These are phyloP conservation scores for Melastoma candidum DNA, from an alignment of 441 rosid genomes.

Conservation along the genomic window DNA sequence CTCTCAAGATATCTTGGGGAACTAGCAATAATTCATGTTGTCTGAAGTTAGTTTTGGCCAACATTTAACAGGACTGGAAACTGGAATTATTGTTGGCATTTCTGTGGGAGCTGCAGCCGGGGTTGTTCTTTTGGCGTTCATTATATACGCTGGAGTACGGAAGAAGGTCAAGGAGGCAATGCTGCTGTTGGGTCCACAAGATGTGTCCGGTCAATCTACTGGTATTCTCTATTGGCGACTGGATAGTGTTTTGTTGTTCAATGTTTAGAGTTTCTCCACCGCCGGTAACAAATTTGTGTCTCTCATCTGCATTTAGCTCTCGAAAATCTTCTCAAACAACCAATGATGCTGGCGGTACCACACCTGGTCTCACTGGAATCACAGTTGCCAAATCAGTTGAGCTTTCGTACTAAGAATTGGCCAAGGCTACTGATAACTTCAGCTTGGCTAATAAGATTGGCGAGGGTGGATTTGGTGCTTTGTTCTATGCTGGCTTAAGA, in stretches of 20 bases:
- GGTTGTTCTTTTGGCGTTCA: constrained; percentile 23
- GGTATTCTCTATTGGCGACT: constrained; percentile 19
- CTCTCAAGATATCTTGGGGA: too few species aligned
- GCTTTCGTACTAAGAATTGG: constrained; percentile 57
- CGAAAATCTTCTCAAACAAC: constrained; percentile 28
- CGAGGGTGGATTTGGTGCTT: constrained; percentile 85
- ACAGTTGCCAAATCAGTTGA: constrained; percentile 70
- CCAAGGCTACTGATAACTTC: constrained; percentile 62
- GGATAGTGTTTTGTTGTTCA: neutral
- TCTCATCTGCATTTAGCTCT: constrained; percentile 21
- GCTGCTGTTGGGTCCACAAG: constrained; percentile 17
- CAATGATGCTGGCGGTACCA: constrained; percentile 23
- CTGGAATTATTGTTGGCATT: constrained; percentile 45
- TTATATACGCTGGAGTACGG: constrained; percentile 25
- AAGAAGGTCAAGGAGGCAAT: constrained; percentile 23
- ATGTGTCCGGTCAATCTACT: constrained; percentile 21
- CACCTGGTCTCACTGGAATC: constrained; percentile 48
- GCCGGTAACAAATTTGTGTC: constrained; percentile 1
- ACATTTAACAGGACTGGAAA: constrained; percentile 33
- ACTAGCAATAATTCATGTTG: neutral
- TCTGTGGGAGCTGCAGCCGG: constrained; percentile 27
- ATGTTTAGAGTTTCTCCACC: too few species aligned
- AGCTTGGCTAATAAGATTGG: constrained; percentile 83
- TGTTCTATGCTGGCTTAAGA: constrained; percentile 82
- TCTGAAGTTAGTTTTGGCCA: constrained; percentile 18